Evolutionary conservation across 495 filamentous ascomycete species (phyloP), one percentile per base, ranked within the genome.

Genomic region (Trichoderma orchidacearum): DNA sequence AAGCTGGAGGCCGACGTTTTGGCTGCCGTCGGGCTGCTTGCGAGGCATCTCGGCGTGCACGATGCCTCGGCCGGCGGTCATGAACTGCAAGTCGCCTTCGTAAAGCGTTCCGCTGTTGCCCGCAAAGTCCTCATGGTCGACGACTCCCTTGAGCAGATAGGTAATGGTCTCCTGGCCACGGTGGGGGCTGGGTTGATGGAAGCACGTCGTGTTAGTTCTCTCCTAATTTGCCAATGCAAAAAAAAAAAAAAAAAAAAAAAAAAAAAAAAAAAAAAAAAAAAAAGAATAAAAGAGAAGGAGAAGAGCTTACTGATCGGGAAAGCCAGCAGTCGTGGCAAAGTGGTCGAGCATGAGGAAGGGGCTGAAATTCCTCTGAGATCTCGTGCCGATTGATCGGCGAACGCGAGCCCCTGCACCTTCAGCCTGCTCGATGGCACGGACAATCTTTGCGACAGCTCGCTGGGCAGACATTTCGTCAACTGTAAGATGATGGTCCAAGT

Each of bases 261-360:
- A 11, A 8, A 31, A 32, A 21, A 3, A 7, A 12, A 52, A 2
- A 8, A 15, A 36, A 36, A 36, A 13, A 3, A 36, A 36, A 15
- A 1, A 36, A 48, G 9, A 48, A 27, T 6, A 48, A 6, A 17
- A 35, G 23, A 52, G n/a, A 8, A 31, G 30, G 30, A 3, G n/a
- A 12, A 52, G 6, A 8, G 38, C 59, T 11, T 58, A 61, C 57
- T 95, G 89, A 68, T 95, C 89, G 0, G 89, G 89, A 68, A 95
- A 95, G 5, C 92, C 92, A 21, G 91, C 86, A 50, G 86, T 78
- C 62, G 90, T 81, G 41, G 76, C 81, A 76, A 96, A 96, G 72
- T 96, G 89, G 68, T 98, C 92, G 25, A 96, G 87, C 92, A 98
- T 96, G 13, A 98, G 79, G 75, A 98, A 98, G 11, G 92, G 92